phyloP scores from a whole-genome alignment of 2,329 filamentous ascomycete genomes.

The Diaporthe velutina region DNA sequence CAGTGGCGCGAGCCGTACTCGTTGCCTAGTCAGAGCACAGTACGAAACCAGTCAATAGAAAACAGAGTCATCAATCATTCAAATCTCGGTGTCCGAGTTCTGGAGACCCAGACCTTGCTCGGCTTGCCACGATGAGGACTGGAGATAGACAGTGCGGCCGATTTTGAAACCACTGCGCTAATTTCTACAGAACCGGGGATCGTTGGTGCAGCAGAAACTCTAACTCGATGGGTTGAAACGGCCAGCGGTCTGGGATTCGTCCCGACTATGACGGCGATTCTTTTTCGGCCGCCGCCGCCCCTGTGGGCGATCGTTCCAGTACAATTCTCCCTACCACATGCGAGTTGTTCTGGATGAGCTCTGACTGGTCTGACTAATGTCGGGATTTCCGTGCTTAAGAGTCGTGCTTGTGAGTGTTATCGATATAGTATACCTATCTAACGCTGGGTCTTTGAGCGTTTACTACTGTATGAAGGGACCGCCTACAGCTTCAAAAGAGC shows the following conservation, averaged over 20 bases:
- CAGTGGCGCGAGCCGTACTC: slow-evolving; percentile 3
- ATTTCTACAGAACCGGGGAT: background rate
- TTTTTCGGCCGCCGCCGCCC: background rate
- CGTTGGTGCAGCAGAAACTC: background rate
- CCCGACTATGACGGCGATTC: background rate
- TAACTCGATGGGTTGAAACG: slow-evolving; percentile 12
- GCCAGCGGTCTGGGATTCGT: slow-evolving; percentile 25
- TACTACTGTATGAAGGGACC: too few relatives aligned
- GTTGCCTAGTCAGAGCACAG: background rate
- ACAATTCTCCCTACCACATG: too few relatives aligned
- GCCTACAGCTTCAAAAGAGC: too few relatives aligned
- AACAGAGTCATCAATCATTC: background rate
- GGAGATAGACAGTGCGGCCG: background rate
- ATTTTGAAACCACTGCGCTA: background rate
- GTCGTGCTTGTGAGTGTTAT: too few relatives aligned
- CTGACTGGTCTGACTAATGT: background rate
- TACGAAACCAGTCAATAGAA: slow-evolving; percentile 9
- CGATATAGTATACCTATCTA: too few relatives aligned
- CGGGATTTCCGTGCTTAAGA: background rate
- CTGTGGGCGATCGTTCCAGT: background rate
- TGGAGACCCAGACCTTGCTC: too few relatives aligned
- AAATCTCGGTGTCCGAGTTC: too few relatives aligned
- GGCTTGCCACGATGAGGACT: background rate
- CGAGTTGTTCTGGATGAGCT: background rate
- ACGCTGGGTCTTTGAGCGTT: too few relatives aligned